A percentile compares a stretch with the other conserved stretches of the same genome.
phyloP scores from a whole-genome alignment of 73 alveolate species.

The Urostyla sp. region DNA sequence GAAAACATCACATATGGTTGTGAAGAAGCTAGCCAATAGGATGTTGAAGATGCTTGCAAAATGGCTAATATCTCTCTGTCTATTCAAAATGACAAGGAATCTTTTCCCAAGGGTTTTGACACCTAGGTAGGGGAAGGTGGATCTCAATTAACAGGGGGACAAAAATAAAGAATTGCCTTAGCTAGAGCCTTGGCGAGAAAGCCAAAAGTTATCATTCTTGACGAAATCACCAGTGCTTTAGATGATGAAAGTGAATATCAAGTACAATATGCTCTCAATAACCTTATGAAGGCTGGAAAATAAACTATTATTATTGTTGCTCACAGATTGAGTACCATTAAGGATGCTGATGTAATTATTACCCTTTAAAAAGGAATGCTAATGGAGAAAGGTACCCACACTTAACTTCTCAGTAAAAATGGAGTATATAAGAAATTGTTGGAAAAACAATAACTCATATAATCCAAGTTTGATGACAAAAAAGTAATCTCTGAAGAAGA shows the following conservation, averaged over 20 bases:
- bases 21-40: constrained; percentile 1
- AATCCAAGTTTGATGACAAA: too few species aligned
- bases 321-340: not conserved
- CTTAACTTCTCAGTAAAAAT: too few species aligned
- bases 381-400: not conserved
- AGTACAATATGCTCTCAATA: constrained; percentile 40
- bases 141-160: constrained; percentile 67
- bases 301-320: not conserved
- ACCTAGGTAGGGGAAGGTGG: constrained; percentile 83
- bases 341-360: not conserved
- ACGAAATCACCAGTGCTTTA: constrained; percentile 35
- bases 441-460: too few species aligned
- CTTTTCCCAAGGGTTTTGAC: constrained; percentile 62
- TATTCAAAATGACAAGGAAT: constrained; percentile 66
- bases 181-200: constrained; percentile 28
- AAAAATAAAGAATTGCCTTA: constrained; percentile 26
- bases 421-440: too few species aligned
- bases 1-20: constrained; percentile 51
- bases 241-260: constrained; percentile 2
- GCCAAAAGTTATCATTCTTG: constrained; percentile 29
- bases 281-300: not conserved
- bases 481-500: too few species aligned
- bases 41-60: constrained; percentile 19
- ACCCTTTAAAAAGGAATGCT: not conserved
- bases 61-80: constrained; percentile 47